Base-by-base conservation (phyloP, 257 asterid genomes). In the Plantago elongata region DNA sequence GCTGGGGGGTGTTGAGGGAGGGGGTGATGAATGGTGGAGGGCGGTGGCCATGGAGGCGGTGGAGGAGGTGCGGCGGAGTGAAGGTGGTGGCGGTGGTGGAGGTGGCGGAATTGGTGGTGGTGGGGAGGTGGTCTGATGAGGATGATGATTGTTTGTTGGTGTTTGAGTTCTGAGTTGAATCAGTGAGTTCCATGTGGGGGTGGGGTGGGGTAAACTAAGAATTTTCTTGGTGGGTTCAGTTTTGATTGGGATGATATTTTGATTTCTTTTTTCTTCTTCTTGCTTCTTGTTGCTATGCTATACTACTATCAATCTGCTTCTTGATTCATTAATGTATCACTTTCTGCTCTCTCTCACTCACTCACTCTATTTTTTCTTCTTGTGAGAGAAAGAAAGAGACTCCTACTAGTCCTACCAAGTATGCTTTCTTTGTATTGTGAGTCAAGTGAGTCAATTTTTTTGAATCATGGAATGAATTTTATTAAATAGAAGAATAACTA, bases 191-290 rank as follows among this genome's bases (percentile, higher is more conserved):
- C 90, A 82, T 82, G 70, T 67, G 67, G 48, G 66, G 54, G 66
- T 55, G 46, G 66, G 62, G 79, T 69, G 80, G 79, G 80, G 81
- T 68, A 69, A 65, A 68, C 65, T 47, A 69, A 72, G 78, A 73
- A 79, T 74, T 72, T 74, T 72, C 64, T 66, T 73, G 81, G 88
- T 79, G 95, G 84, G 86, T 77, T 81, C 83, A 73, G 66, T 37
- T 47, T 56, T 63, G 78, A 60, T 75, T 37, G 6, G 27, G 27
- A 5, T 49, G 60, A 64, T 77, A 71, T 69, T 69, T 72, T 65
- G 7, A 37, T 29, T 13, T 18, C 52, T 51, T 62, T 71, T 64
- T 63, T 60, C 72, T 16, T 30, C 72, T 65, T 65, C 64, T 11
- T 22, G 27, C 27, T 22, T 22, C 27, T 22, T 1, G 27, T 22